Evolutionary conservation across 345 rosid genomes (phyloP).

Genomic region (Ailanthus altissimus): DNA sequence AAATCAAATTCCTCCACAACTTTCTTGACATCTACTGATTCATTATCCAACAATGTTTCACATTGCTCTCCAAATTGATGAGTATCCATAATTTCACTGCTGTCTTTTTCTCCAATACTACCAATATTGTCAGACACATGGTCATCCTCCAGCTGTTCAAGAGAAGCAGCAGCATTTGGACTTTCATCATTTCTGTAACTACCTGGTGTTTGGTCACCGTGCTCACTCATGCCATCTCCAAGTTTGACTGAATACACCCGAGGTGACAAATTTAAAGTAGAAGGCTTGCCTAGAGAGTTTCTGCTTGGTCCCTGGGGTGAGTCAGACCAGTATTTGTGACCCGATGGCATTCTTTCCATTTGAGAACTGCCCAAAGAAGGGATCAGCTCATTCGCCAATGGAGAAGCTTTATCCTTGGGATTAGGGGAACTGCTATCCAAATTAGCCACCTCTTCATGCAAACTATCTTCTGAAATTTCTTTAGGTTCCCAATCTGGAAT

Average conservation of each 20-base stretch:
- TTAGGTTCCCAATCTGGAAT: conserved; percentile 66
- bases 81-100: conserved; percentile 4
- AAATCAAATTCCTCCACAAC: conserved; percentile 56
- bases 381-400: conserved; percentile 20
- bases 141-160: conserved; percentile 22
- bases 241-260: conserved; percentile 6
- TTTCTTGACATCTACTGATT: conserved; percentile 34
- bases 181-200: conserved; percentile 19
- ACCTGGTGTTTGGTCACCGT: conserved; percentile 24
- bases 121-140: conserved; percentile 8
- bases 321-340: conserved; percentile 83
- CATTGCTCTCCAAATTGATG: conserved; percentile 6
- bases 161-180: conserved; percentile 22
- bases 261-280: conserved; percentile 31
- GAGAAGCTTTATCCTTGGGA: conserved; percentile 32
- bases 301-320: conserved; percentile 51
- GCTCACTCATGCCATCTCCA: conserved; percentile 20
- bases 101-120: conserved; percentile 17
- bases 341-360: conserved; percentile 81
- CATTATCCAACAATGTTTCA: conserved; percentile 7
- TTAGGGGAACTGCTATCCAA: conserved; percentile 23
- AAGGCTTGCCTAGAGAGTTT: conserved; percentile 41
- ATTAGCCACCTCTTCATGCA: conserved; percentile 23
- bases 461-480: conserved; percentile 28
- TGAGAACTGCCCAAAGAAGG: conserved; percentile 43